Conservation (phyloP, 78 protist genomes). For the Salpingoeca rosetta region DNA sequence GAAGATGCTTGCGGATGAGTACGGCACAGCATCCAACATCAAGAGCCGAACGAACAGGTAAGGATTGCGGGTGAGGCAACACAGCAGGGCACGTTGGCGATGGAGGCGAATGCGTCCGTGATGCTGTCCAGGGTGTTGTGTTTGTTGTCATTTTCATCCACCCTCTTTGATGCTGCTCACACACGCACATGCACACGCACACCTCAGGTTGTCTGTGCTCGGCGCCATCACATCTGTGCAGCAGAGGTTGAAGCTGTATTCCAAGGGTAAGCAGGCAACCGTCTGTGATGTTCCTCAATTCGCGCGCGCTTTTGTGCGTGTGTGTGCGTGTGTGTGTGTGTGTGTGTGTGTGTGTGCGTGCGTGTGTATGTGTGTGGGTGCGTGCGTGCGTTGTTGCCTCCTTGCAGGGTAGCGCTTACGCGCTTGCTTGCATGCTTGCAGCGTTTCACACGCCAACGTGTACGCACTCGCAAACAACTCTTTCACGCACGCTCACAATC, state of each 20-base stretch:
- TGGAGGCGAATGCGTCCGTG: not conserved
- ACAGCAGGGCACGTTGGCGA: no score
- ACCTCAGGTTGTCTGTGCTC: conserved; percentile 25
- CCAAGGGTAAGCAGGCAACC: conserved; percentile 3
- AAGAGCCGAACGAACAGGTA: conserved; percentile 87
- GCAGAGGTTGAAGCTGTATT: conserved; percentile 80
- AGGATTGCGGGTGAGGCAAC: no score
- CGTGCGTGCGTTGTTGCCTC: no score
- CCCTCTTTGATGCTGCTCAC: no score
- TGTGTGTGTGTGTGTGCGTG: not conserved
- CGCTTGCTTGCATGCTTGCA: not conserved
- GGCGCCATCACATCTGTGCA: conserved; percentile 71
- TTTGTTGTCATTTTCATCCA: no score
- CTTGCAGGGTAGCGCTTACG: not conserved
- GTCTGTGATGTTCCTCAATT: conserved; percentile 58
- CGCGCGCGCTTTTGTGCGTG: no score
- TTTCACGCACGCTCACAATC: not conserved
- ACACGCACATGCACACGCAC: no score
- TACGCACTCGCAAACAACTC: not conserved
- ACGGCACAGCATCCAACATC: conserved; percentile 98
- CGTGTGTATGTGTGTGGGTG: no score
- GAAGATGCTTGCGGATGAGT: conserved; percentile 96
- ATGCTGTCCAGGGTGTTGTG: not conserved
- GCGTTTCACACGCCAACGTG: not conserved
- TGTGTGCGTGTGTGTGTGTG: no score